These are phyloP conservation scores for Diaporthe eres DNA, from an alignment of 2,329 filamentous ascomycete genomes.

Conservation along the genomic window DNA sequence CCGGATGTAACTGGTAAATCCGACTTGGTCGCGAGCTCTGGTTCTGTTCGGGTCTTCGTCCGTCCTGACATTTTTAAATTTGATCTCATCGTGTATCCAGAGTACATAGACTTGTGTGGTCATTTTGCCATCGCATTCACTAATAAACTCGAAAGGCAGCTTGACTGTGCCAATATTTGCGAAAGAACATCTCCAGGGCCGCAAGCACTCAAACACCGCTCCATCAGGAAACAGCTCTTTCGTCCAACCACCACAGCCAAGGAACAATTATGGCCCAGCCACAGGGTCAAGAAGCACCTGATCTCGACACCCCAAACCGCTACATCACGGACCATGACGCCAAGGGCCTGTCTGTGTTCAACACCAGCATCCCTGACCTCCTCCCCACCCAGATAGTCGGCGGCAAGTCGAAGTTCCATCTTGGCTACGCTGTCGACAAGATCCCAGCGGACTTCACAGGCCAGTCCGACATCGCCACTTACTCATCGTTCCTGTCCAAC, in stretches of 20 bases:
- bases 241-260: background rate
- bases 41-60: background rate
- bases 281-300: conserved; percentile 12
- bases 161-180: background rate
- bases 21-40: background rate
- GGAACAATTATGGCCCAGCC: conserved; percentile 12
- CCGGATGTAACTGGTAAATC: background rate
- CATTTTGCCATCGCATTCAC: no score
- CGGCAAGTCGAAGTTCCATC: conserved; percentile 30
- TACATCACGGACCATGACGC: conserved; percentile 45
- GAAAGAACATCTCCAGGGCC: background rate
- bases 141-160: background rate
- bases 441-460: conserved; percentile 28
- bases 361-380: conserved; percentile 34
- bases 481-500: conserved; percentile 24
- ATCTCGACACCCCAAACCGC: conserved; percentile 19
- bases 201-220: background rate
- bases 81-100: background rate
- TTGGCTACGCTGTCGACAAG: conserved; percentile 18
- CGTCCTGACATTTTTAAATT: background rate
- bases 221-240: no score
- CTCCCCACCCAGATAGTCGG: conserved; percentile 37
- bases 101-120: background rate
- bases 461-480: conserved; percentile 37
- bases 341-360: conserved; percentile 41